Evolutionary conservation across 2,329 filamentous ascomycete genomes (phyloP), one percentile per base, ranked within the genome.

Genomic region (Fusarium sublunatum): DNA sequence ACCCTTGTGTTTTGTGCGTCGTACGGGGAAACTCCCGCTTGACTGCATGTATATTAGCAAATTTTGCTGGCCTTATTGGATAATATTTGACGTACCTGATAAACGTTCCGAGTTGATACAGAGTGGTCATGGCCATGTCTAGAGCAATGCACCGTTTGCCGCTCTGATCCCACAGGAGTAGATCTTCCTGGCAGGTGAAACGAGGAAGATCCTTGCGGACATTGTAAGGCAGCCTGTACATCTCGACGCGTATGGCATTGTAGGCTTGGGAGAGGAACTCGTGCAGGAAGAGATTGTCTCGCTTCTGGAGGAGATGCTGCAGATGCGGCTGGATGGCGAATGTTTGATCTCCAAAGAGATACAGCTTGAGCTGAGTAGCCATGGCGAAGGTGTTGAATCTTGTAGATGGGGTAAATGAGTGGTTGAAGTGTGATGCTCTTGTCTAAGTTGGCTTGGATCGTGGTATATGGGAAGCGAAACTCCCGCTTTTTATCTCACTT

Each of bases 311-410:
- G 5, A 68, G 42, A 1, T 53, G 35, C 11, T 64, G 57, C 2
- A 64, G 36, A 9, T 61, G 51, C 9, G 65, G 63, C 35, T 66
- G 50, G 12, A 67, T 48, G 34, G 67, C 63, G 12, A 61, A 66
- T 10, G 63, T 67, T 38, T 67, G 63, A 25, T 66, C 63, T 47
- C 63, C 63, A 24, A 66, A 67, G 42, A 66, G 50, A 28, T 64
- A 67, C n/a, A 66, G 25, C 35, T 55, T 64, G 9, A 59, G 29
- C 9, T 58, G 52, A 1, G 44, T 32, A n/a, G 36, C 35, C 61
- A 64, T 65, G 35, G 48, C 35, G 38, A 58, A 64, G 51, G 61
- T 65, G 56, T 65, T 65, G 61, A 62, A 65, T 64, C 56, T 64
- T 65, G 46, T 29, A 12, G 13, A n/a, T 59, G 6, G 39, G 22